Evolutionary conservation across 1,139 yeast species (phyloP), one percentile per base, ranked within the genome.

Genomic region (Blastobotrys indianensis): DNA sequence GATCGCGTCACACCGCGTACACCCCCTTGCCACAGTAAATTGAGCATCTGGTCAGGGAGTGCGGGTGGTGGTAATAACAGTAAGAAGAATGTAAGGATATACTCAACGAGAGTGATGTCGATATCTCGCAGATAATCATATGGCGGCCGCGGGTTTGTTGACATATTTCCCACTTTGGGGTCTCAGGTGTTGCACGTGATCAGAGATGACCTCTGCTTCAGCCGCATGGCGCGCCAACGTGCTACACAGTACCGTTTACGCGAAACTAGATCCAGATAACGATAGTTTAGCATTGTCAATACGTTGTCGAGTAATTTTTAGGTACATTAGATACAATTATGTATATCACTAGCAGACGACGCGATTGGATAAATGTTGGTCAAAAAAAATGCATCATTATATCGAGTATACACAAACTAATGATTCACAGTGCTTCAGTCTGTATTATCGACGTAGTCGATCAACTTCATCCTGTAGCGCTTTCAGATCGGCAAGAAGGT

Each of bases 401-500:
- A 7, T 20, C 7, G 25, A 20, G 7, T 20, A 20, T 20, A 20
- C 25, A 20, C 4, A 20, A 20, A 4, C 6, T 4, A 7, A 7
- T 20, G 25, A 20, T 4, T 4, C 25, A 4, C 25, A 4, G 25
- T 7, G 25, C 4, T 20, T 20, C 25, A 20, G n/a, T n/a, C n/a
- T 20, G 25, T 34, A 33, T 29, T 36, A 44, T 2, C 56, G 49
- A 30, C 55, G 49, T 32, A 58, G 39, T 28, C 59, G 50, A 37
- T 58, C 56, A 15, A 59, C 63, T 45, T 59, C 62, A 6, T 56
- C 60, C 39, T 59, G 62, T 13, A 60, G 52, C 6, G 62, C 60
- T 30, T 52, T 48, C n/a, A 60, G 45, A 41, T 60, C 63, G 2
- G 62, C 54, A 41, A 60, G 46, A 3, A 60, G 51, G 42, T 58